Base-by-base conservation (phyloP, 352 stramenopile genomes). In the Phytophthora europaea region DNA sequence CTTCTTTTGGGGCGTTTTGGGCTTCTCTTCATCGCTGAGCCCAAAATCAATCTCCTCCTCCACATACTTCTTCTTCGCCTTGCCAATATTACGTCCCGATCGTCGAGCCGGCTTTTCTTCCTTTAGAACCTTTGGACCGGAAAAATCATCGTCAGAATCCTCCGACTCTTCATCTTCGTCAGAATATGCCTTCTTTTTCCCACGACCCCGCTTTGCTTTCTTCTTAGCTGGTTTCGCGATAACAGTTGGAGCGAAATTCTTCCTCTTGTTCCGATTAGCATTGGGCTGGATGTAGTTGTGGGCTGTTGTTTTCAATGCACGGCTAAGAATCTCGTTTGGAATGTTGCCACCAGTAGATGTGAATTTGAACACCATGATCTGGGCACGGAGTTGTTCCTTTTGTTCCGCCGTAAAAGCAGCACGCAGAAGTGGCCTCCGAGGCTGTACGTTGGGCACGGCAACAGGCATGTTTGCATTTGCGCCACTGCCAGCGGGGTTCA, bases 341-440 rank as follows among this genome's bases (percentile, higher is more conserved):
- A 96, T 96, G 2, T 81, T 85, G 18, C 84, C 87, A 16, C 88
- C 90, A 5, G 85, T 95, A 5, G 89, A 93, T 20, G 88, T 94
- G 71, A 94, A 96, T 62, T 97, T 97, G 76, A 97, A 97, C 59
- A 95, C 88, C 89, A 97, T 96, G 71, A 97, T 97, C 65, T 97
- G 91, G 38, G 91, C 88, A 59, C 91, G 87, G 13, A 97, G 61
- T 34, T 97, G 91, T 57, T 97, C 91, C 65, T 97, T 97, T 60
- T 97, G 90, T 61, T 97, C 90, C 20, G 79, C 77, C 12, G 88
- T 86, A 59, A 96, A 97, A 6, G 77, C 85, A 31, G 87, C 87
- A 58, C 89, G 87, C 22, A 90, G 58, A 12, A 67, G 55, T 2
- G 81, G 61, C 15, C 86, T 83, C n/a, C 73, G 79, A 7, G 76